phyloP scores from a whole-genome alignment of 139 green algal genomes.

The Chlamydomonas sphaeroides region DNA sequence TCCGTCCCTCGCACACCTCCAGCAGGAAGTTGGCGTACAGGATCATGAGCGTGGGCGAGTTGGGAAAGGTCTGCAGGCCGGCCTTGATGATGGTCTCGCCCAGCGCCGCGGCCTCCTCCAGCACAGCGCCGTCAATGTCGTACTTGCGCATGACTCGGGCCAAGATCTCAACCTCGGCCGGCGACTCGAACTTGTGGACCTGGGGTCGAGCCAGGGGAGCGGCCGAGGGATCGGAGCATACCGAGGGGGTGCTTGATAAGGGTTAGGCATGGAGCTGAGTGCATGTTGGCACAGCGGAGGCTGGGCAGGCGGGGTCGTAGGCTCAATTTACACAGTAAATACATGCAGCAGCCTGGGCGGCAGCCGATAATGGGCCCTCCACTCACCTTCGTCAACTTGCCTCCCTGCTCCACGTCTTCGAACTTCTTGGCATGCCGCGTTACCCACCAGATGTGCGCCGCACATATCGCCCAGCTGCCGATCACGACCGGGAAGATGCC shows the following conservation, averaged over 20 bases:
- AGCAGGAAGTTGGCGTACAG: background rate
- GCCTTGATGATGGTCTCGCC: constrained; percentile 33
- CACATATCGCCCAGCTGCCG: background rate
- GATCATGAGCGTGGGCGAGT: constrained; percentile 33
- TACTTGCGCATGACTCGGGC: background rate
- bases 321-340: background rate
- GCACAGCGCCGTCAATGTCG: background rate
- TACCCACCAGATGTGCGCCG: constrained; percentile 4
- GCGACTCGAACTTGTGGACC: constrained; percentile 29
- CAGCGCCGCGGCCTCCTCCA: background rate
- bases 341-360: background rate
- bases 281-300: too few species aligned
- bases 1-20: background rate
- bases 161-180: constrained; percentile 31
- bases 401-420: background rate
- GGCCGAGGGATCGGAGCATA: too few species aligned
- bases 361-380: background rate
- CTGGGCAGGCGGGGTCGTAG: too few species aligned
- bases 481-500: constrained; percentile 39
- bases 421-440: constrained; percentile 20
- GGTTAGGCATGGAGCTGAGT: background rate
- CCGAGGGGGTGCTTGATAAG: background rate
- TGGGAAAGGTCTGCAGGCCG: constrained; percentile 41
- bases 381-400: constrained; percentile 1
- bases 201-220: too few species aligned